Conservation (phyloP, 2,329 filamentous ascomycete species). For the Botrytis deweyae region DNA sequence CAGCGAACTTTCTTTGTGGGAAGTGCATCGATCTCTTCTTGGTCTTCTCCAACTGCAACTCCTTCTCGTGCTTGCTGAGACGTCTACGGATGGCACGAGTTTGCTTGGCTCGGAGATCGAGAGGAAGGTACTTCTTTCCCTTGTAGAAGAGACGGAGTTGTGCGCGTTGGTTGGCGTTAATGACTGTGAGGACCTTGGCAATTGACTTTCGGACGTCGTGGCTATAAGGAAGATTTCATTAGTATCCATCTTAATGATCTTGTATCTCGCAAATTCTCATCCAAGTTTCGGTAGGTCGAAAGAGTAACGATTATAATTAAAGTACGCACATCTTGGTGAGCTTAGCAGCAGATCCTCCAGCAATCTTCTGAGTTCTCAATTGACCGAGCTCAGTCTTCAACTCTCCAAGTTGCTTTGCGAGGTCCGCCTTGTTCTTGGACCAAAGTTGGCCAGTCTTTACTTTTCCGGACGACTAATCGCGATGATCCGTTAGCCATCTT, state of each 20-base stretch:
- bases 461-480: conserved; percentile 58
- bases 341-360: conserved; percentile 88
- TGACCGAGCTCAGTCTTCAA: conserved; percentile 95
- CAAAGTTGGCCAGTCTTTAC: conserved; percentile 97
- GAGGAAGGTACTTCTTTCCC: conserved; percentile 98
- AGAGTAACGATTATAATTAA: neutral
- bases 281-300: neutral
- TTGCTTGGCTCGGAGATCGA: conserved; percentile 98
- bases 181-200: conserved; percentile 96
- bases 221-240: conserved; percentile 49
- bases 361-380: conserved; percentile 97
- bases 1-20: conserved; percentile 97
- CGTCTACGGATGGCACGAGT: conserved; percentile 96
- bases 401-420: conserved; percentile 91
- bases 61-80: conserved; percentile 87
- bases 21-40: conserved; percentile 96
- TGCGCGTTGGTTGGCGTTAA: conserved; percentile 98
- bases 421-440: conserved; percentile 99
- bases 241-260: neutral
- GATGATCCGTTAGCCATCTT: conserved; percentile 38
- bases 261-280: neutral
- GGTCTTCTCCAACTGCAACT: conserved; percentile 84
- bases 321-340: conserved; percentile 89
- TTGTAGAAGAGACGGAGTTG: conserved; percentile 99
- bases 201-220: conserved; percentile 99